Evolutionary conservation across 441 rosid species (phyloP).

Genomic region (Geranium incanum): DNA sequence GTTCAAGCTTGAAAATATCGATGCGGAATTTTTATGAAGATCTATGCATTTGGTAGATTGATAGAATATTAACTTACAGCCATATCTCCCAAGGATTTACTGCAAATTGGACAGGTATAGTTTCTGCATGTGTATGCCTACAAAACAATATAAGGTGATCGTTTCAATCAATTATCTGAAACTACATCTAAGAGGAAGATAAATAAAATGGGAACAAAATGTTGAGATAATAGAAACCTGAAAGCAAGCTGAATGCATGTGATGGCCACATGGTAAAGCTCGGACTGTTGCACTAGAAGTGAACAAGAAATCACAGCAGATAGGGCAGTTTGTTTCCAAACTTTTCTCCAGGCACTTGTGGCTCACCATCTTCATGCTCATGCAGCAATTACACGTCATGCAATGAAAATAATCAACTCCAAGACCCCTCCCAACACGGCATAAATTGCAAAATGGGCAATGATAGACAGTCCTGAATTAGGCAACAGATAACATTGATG

Average conservation of each 20-base stretch:
- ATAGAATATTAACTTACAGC: conserved; percentile 37
- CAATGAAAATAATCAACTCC: conserved; percentile 71
- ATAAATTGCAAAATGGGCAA: conserved; percentile 72
- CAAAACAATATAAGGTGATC: conserved; percentile 9
- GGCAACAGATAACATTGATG: background rate
- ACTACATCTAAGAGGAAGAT: background rate
- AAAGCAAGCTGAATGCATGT: conserved; percentile 77
- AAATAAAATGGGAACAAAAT: background rate
- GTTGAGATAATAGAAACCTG: conserved; percentile 38
- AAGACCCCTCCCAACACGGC: conserved; percentile 72
- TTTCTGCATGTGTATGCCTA: conserved; percentile 79
- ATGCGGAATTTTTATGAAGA: background rate
- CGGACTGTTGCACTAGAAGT: conserved; percentile 60
- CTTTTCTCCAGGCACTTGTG: conserved; percentile 72
- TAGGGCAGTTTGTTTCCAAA: conserved; percentile 70
- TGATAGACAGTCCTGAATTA: conserved; percentile 56
- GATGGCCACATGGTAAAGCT: conserved; percentile 77
- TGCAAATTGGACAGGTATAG: conserved; percentile 66
- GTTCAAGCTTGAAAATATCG: background rate
- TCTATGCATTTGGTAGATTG: background rate
- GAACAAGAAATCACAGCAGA: conserved; percentile 65
- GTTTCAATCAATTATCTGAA: background rate
- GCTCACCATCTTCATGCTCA: conserved; percentile 53
- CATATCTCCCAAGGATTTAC: conserved; percentile 83
- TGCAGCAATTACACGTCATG: conserved; percentile 75